phyloP scores from a whole-genome alignment of 768 basidiomycete genomes.

The Floccularia luteovirens region DNA sequence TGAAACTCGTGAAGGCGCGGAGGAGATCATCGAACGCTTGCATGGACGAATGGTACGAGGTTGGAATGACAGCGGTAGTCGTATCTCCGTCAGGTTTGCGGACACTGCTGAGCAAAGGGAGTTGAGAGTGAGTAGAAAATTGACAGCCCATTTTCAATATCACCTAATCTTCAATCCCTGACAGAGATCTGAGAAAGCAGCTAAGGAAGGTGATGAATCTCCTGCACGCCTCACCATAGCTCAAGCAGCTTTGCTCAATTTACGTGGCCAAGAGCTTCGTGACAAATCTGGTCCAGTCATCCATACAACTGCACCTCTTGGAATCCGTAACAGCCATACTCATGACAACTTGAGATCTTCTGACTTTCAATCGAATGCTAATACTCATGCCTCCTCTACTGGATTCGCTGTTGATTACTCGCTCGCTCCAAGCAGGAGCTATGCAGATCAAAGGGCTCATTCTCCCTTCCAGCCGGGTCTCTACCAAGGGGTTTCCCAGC shows the following conservation, averaged over 20 bases:
- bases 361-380: conserved; percentile 16
- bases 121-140: conserved; percentile 44
- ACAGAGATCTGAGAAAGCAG: conserved; percentile 55
- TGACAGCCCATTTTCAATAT: conserved; percentile 1
- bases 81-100: conserved; percentile 76
- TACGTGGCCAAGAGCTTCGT: conserved; percentile 58
- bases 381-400: conserved; percentile 5
- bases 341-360: conserved; percentile 9
- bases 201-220: conserved; percentile 55
- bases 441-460: conserved; percentile 8
- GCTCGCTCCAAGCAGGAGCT: conserved; percentile 18
- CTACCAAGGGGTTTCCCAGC: neutral
- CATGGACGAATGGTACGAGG: conserved; percentile 79
- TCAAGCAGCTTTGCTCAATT: conserved; percentile 69
- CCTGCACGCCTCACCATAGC: conserved; percentile 68
- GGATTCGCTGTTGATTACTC: conserved; percentile 31
- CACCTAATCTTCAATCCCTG: neutral
- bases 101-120: conserved; percentile 75
- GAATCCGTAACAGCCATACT: neutral
- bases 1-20: conserved; percentile 63
- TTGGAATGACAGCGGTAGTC: conserved; percentile 67
- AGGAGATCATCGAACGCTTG: conserved; percentile 69
- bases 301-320: neutral
- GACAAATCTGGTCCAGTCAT: conserved; percentile 10
- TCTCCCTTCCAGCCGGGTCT: conserved; percentile 6